A percentile compares a stretch with the other conserved stretches of the same genome.
phyloP scores from a whole-genome alignment of 805 yeast genomes.

The Lachancea meyersii region DNA sequence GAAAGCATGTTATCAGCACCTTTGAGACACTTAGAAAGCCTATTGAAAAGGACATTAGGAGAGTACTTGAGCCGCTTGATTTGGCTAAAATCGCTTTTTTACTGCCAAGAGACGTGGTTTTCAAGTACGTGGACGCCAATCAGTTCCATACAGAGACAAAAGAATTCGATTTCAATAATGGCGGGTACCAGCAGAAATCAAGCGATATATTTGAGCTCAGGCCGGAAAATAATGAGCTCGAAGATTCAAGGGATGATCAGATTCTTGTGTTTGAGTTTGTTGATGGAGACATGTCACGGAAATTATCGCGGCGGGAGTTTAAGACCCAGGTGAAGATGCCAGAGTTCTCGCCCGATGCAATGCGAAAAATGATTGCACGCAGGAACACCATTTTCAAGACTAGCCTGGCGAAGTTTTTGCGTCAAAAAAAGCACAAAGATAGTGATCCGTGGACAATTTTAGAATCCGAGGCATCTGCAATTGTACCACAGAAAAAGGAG shows the following conservation, averaged over 20 bases:
- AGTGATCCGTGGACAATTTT: slow-evolving; percentile 41
- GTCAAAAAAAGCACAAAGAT: slow-evolving; percentile 21
- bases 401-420: slow-evolving; percentile 36
- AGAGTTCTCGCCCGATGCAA: slow-evolving; percentile 47
- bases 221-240: slow-evolving; percentile 28
- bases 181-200: slow-evolving; percentile 53
- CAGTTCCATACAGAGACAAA: slow-evolving; percentile 42
- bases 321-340: slow-evolving; percentile 45
- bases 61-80: slow-evolving; percentile 45
- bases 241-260: slow-evolving; percentile 38
- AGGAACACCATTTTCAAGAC: slow-evolving; percentile 48
- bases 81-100: slow-evolving; percentile 56
- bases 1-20: slow-evolving; percentile 55
- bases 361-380: slow-evolving; percentile 53
- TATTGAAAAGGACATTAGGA: slow-evolving; percentile 43
- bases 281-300: slow-evolving; percentile 54
- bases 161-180: slow-evolving; percentile 33
- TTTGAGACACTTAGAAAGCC: slow-evolving; percentile 48
- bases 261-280: slow-evolving; percentile 68
- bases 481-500: slow-evolving; percentile 45
- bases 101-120: slow-evolving; percentile 62
- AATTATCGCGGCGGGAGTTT: slow-evolving; percentile 40
- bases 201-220: slow-evolving; percentile 47
- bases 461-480: slow-evolving; percentile 29
- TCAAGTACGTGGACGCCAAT: slow-evolving; percentile 75